These are phyloP conservation scores for Gracilaria domingensis DNA, from an alignment of 23 red algal genomes.

Conservation along the genomic window DNA sequence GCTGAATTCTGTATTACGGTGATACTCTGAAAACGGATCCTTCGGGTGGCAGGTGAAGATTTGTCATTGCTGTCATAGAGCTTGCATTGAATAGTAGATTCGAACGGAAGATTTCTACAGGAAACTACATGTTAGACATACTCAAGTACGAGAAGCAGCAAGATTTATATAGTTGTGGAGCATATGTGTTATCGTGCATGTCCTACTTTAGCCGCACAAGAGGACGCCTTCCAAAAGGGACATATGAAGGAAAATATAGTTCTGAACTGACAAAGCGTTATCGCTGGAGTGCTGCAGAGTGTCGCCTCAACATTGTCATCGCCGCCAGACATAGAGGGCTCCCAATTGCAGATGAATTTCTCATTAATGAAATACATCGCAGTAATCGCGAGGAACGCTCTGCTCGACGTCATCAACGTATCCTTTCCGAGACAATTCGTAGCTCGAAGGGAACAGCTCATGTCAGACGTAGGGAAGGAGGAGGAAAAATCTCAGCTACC, in stretches of 20 bases:
- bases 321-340: too few relatives aligned
- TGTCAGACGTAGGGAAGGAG: too few relatives aligned
- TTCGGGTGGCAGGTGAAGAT: background rate
- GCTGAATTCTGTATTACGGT: background rate
- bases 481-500: too few relatives aligned
- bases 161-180: conserved; percentile 4
- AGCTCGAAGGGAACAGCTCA: too few relatives aligned
- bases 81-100: background rate
- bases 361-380: background rate
- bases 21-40: background rate
- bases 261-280: background rate
- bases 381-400: background rate
- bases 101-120: background rate
- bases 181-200: background rate
- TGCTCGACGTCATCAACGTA: too few relatives aligned
- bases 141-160: background rate
- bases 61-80: conserved; percentile 7
- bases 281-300: background rate
- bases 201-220: background rate
- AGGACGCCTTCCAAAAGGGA: background rate
- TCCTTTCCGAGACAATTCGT: too few relatives aligned
- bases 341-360: background rate
- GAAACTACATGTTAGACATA: conserved; percentile 15
- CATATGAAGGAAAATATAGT: background rate
- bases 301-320: background rate